phyloP scores from a whole-genome alignment of 1,284 basidiomycete genomes.

The Moesziomyces aphidis region DNA sequence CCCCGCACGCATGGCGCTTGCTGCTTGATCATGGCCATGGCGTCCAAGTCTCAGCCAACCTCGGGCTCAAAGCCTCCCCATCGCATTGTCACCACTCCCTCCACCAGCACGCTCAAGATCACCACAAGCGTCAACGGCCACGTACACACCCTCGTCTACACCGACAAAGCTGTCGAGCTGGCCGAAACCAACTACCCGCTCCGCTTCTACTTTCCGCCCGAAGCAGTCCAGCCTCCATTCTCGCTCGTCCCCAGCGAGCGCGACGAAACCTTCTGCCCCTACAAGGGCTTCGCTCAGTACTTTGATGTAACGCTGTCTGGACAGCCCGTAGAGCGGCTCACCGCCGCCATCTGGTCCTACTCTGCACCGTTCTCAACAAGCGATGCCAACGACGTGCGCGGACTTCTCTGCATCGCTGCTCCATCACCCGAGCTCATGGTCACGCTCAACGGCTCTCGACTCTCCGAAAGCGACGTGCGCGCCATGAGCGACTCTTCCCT shows the following conservation, averaged over 20 bases:
- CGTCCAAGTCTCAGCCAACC: conserved; percentile 7
- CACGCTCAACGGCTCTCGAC: conserved; percentile 20
- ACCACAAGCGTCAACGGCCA: conserved; percentile 25
- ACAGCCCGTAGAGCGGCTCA: conserved; percentile 17
- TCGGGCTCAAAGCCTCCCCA: conserved; percentile 32
- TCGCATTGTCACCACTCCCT: conserved; percentile 25
- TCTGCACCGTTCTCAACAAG: conserved; percentile 29
- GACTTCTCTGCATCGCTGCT: conserved; percentile 37
- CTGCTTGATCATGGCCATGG: conserved; percentile 5
- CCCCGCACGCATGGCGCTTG: not conserved
- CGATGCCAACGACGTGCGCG: conserved; percentile 25
- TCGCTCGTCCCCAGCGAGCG: conserved; percentile 22
- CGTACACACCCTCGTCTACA: conserved; percentile 29
- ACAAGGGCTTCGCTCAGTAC: conserved; percentile 44
- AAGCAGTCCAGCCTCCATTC: conserved; percentile 34
- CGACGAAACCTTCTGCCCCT: conserved; percentile 44
- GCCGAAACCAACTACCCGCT: conserved; percentile 41
- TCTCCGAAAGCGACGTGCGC: conserved; percentile 19
- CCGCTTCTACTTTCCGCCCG: conserved; percentile 43
- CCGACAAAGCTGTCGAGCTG: conserved; percentile 27
- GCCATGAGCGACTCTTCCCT: conserved; percentile 17
- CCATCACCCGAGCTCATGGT: conserved; percentile 19
- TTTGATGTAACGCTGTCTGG: conserved; percentile 27
- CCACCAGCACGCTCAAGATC: conserved; percentile 28
- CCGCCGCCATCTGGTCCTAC: conserved; percentile 42